Base-by-base conservation (phyloP, 163 green algal genomes). In the Chlamydomonas reinhardtii region DNA sequence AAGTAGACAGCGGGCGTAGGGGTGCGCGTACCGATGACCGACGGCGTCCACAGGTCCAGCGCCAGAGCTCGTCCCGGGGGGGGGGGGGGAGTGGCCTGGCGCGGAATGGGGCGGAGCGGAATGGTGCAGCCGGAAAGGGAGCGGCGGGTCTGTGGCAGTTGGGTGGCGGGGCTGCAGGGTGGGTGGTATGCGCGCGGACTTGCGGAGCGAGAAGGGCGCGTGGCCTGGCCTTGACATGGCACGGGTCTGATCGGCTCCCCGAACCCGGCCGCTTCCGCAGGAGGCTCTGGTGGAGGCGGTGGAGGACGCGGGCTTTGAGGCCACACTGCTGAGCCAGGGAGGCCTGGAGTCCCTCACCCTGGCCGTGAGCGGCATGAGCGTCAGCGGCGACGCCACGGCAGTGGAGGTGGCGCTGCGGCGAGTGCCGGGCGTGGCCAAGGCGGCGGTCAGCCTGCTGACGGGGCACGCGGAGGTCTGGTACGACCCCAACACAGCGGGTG, bases 231-330 rank as follows among this genome's bases (percentile, higher is more conserved):
- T n/a, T 14, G 32, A 37, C 66, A 22, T 19, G 27, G 20, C 66
- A 48, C 25, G 17, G 27, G 14, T 31, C 25, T 15, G 9, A n/a
- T 37, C n/a, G 17, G 2, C 9, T 22, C 22, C 25, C 66, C n/a
- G 29, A 6, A 48, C 5, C 66, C 34, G 17, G 27, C 69, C 69
- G 16, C 69, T 24, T 14, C 84, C 35, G 6, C 79, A 82, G 74
- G 80, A 89, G 24, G 84, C 82, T 31, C 82, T 99, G 34, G 48
- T 97, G n/a, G 82, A 79, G 14, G 92, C 94, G 12, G 90, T 98
- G 25, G 93, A 97, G 78, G 92, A 95, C 61, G 86, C 89, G 20
- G 96, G 96, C 62, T 98, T 98, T 82, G 94, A 96, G 9, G 94
- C 92, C 17, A 59, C 72, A 68, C 39, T 91, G 54, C 29, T 90